Evolutionary conservation across 2,329 filamentous ascomycete species (phyloP).

Genomic region (Diaporthe sp.): DNA sequence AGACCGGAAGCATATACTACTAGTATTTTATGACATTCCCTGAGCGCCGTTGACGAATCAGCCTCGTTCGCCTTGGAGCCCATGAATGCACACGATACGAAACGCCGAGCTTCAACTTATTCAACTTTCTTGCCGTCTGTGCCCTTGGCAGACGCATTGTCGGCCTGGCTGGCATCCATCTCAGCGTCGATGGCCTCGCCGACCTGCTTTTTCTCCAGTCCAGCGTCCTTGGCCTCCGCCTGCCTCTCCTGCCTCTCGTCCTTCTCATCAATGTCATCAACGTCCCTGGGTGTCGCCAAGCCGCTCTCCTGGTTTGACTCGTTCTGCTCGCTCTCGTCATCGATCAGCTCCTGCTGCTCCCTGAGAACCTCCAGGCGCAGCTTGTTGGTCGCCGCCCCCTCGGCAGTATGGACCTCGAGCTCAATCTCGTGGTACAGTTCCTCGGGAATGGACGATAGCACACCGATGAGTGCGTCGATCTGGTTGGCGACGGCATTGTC

Average conservation of each 20-base stretch:
- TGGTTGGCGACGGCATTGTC: constrained; percentile 91
- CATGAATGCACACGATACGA: neutral
- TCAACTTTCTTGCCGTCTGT: constrained; percentile 57
- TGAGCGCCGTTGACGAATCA: constrained; percentile 27
- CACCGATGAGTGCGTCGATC: constrained; percentile 92
- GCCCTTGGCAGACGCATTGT: constrained; percentile 44
- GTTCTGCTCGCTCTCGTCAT: constrained; percentile 95
- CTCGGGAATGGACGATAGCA: constrained; percentile 94
- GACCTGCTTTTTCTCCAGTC: constrained; percentile 61
- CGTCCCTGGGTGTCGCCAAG: constrained; percentile 83
- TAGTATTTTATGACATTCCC: neutral
- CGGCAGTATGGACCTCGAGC: constrained; percentile 95
- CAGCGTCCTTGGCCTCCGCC: constrained; percentile 60
- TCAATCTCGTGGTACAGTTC: constrained; percentile 99
- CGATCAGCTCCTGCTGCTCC: constrained; percentile 98
- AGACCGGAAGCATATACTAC: neutral
- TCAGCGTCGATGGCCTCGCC: constrained; percentile 69
- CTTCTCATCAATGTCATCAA: constrained; percentile 95
- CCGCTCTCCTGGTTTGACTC: constrained; percentile 83
- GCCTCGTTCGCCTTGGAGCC: neutral
- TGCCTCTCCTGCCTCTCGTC: constrained; percentile 74
- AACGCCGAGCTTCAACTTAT: constrained; percentile 3
- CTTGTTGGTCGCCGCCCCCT: constrained; percentile 98
- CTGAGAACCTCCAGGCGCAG: constrained; percentile 97
- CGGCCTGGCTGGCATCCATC: constrained; percentile 62